Evolutionary conservation across 2,329 filamentous ascomycete species (phyloP), one percentile per base, ranked within the genome.

Genomic region (Fusarium metavorans): DNA sequence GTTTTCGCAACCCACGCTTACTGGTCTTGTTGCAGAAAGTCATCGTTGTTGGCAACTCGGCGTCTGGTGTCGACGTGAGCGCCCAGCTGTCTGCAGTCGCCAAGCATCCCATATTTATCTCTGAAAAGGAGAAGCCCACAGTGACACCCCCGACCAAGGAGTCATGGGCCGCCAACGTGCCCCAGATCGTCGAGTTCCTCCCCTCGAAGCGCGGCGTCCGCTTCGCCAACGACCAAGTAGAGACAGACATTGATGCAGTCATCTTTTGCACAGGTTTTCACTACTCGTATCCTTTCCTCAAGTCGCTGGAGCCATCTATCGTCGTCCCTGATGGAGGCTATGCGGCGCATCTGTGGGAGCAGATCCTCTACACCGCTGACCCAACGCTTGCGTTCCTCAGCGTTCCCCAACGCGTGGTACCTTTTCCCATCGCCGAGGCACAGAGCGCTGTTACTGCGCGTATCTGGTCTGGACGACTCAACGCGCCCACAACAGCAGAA

Each of bases 181-280:
- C 83, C 2, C 82, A 87, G 60, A 91, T 91, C 61, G 83, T 85
- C 2, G 88, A 76, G 79, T 89, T 79, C 70, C 82, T 79, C 35
- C 77, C 81, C 0, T 76, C 85, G 85, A 71, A 87, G 84, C 27
- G 85, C 83, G n/a, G 81, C 86, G 65, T 95, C 0, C 85, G 87
- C 39, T 94, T 96, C 67, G 85, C 87, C 48, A 87, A 93, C 73
- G 92, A 91, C 1, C 85, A 85, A 0, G 79, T 92, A 9, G 93
- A 94, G 79, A 82, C 83, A 2, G 84, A 90, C 27, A 83, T 98
- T 58, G 95, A 97, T 78, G 87, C 89, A 0, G 84, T 97, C 13
- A 80, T 98, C 18, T 98, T 95, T 82, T 95, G 94, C 80, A 98
- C 95, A 0, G 95, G 95, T 0, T 98, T 97, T 79, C 89, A 96